Evolutionary conservation across 2,329 filamentous ascomycete genomes (phyloP).

Genomic region (Aphanoascus verrucosus): DNA sequence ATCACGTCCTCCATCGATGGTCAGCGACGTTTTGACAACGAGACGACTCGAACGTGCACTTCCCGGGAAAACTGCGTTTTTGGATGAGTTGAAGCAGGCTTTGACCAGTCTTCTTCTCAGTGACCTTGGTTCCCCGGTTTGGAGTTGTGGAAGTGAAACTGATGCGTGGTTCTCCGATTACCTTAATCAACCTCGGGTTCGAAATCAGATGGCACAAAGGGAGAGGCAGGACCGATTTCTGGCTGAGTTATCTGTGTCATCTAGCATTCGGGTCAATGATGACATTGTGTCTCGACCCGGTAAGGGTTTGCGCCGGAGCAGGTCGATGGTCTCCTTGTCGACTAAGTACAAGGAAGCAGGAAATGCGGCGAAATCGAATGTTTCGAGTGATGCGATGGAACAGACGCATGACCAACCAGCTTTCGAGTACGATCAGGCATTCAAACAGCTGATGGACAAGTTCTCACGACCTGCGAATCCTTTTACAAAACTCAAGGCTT

Average conservation of each 20-base stretch:
- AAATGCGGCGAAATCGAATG: neutral
- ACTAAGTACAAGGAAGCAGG: neutral
- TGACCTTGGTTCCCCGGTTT: conserved; percentile 76
- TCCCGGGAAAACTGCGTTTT: conserved; percentile 67
- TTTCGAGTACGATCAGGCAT: conserved; percentile 73
- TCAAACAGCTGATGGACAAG: conserved; percentile 66
- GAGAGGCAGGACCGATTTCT: conserved; percentile 32
- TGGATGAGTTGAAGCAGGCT: conserved; percentile 65
- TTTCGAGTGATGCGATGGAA: neutral
- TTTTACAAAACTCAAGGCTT: conserved; percentile 68
- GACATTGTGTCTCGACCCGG: neutral
- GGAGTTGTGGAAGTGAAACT: conserved; percentile 83
- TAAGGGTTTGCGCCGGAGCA: conserved; percentile 23
- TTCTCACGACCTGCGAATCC: conserved; percentile 87
- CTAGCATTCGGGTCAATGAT: neutral
- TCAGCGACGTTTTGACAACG: conserved; percentile 29
- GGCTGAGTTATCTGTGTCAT: conserved; percentile 19
- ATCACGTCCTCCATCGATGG: conserved; percentile 35
- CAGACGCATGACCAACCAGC: conserved; percentile 18
- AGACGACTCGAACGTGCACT: conserved; percentile 30
- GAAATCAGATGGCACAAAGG: conserved; percentile 31
- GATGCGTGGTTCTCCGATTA: conserved; percentile 66
- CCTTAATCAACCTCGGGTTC: conserved; percentile 41
- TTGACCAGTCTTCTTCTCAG: conserved; percentile 77
- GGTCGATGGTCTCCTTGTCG: conserved; percentile 21